These are phyloP conservation scores for Hypocrella siamensis DNA, from an alignment of 2,329 filamentous ascomycete species.

Conservation along the genomic window DNA sequence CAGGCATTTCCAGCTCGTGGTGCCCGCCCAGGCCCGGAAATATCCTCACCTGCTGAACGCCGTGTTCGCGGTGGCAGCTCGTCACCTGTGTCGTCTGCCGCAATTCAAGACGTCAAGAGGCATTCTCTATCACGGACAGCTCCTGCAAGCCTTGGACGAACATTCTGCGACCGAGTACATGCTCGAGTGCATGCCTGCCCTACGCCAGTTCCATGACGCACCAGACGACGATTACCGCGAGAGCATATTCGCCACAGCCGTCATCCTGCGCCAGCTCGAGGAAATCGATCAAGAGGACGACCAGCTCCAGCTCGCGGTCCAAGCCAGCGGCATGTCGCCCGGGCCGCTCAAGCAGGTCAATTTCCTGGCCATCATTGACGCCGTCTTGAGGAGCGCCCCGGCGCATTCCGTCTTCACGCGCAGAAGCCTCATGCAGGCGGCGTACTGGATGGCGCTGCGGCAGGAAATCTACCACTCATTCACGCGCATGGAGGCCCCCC, in stretches of 20 bases:
- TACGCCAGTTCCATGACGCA: conserved; percentile 19
- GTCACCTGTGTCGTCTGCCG: conserved; percentile 21
- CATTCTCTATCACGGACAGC: conserved; percentile 21
- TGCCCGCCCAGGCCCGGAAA: conserved; percentile 17
- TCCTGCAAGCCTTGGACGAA: conserved; percentile 16
- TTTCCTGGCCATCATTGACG: conserved; percentile 24
- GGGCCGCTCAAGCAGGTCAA: conserved; percentile 13
- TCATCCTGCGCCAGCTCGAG: conserved; percentile 23
- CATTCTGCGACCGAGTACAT: conserved; percentile 25
- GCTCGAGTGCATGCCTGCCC: conserved; percentile 21
- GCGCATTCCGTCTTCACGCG: conserved; percentile 19
- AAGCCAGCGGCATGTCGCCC: not conserved
- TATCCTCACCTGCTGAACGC: conserved; percentile 22
- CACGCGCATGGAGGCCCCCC: conserved; percentile 19
- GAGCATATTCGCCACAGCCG: conserved; percentile 23
- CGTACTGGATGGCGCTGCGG: conserved; percentile 25
- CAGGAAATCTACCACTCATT: conserved; percentile 26
- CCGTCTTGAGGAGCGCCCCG: conserved; percentile 20
- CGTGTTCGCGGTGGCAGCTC: conserved; percentile 23
- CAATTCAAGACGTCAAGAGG: conserved; percentile 20
- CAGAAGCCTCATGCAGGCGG: conserved; percentile 20
- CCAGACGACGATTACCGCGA: conserved; percentile 22
- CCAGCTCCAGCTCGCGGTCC: not conserved
- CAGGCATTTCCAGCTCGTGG: conserved; percentile 22
- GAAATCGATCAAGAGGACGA: conserved; percentile 24